A percentile compares a stretch with the other conserved stretches of the same genome.
Evolutionary conservation across 208 protist genomes (phyloP).

Genomic region (Polymyxa betae): DNA sequence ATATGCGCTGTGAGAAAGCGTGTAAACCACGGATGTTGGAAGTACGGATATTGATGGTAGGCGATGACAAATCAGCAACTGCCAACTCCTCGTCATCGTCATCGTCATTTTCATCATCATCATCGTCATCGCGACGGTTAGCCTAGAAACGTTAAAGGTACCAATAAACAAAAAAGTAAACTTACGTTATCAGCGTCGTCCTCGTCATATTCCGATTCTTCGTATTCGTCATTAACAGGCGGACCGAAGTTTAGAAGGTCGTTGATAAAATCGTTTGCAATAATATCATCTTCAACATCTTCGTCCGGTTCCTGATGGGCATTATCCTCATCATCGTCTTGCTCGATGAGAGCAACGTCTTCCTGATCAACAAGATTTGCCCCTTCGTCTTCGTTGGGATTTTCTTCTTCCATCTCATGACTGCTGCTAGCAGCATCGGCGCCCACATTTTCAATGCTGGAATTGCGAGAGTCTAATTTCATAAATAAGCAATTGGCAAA

Average conservation of each 20-base stretch:
- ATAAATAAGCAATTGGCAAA: too few species aligned
- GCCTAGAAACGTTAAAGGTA: neutral
- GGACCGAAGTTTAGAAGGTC: neutral
- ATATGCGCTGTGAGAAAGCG: neutral
- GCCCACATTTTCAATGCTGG: too few species aligned
- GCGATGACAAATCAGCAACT: neutral
- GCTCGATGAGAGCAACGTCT: neutral
- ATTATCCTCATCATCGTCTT: slow-evolving; percentile 24
- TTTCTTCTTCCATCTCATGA: slow-evolving; percentile 25
- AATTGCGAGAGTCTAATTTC: too few species aligned
- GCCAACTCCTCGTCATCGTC: neutral
- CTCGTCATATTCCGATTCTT: slow-evolving; percentile 43
- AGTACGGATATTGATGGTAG: neutral
- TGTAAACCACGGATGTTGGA: neutral
- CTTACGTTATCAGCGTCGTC: neutral
- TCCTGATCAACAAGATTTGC: neutral
- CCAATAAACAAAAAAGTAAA: neutral
- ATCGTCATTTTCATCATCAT: neutral
- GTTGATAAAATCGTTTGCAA: neutral
- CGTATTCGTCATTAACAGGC: neutral
- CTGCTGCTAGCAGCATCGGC: too few species aligned
- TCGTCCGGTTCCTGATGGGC: neutral
- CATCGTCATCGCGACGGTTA: neutral
- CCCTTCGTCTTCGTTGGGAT: neutral
- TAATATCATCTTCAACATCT: neutral